phyloP scores from a whole-genome alignment of 2,329 filamentous ascomycete genomes.

The Hypoxylon sp. region DNA sequence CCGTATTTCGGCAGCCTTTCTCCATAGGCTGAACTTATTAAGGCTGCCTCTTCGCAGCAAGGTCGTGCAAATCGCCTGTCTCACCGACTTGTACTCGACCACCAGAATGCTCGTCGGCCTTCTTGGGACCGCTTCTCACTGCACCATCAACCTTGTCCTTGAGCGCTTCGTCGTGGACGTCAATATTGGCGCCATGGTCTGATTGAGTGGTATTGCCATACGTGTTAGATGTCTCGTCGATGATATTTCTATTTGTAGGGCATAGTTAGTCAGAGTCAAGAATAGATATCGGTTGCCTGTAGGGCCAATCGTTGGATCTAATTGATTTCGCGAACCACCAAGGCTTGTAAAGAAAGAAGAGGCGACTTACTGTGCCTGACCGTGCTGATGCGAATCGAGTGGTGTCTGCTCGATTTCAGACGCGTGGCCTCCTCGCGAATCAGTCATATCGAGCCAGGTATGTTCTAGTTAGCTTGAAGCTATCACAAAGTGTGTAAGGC shows the following conservation, averaged over 20 bases:
- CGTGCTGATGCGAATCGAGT: slow-evolving; percentile 40
- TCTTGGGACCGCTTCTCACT: slow-evolving; percentile 49
- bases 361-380: slow-evolving; percentile 44
- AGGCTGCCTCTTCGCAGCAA: slow-evolving; percentile 49
- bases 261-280: neutral
- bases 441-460: slow-evolving; percentile 42
- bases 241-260: slow-evolving; percentile 40
- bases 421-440: slow-evolving; percentile 40
- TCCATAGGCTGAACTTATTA: neutral
- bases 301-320: neutral
- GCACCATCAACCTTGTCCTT: slow-evolving; percentile 53
- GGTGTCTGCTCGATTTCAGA: slow-evolving; percentile 43
- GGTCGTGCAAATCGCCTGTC: slow-evolving; percentile 52
- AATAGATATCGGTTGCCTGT: neutral
- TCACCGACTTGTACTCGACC: slow-evolving; percentile 52
- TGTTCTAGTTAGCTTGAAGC: neutral
- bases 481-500: slow-evolving; percentile 2
- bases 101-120: slow-evolving; percentile 47
- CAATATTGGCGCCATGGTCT: slow-evolving; percentile 41
- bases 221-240: slow-evolving; percentile 44
- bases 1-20: neutral
- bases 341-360: neutral
- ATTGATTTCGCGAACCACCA: neutral
- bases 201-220: slow-evolving; percentile 37
- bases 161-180: slow-evolving; percentile 44